A percentile compares a stretch with the other conserved stretches of the same genome.
Evolutionary conservation across 1,284 basidiomycete species (phyloP).

Genomic region (Sphaerobolus stellatus): DNA sequence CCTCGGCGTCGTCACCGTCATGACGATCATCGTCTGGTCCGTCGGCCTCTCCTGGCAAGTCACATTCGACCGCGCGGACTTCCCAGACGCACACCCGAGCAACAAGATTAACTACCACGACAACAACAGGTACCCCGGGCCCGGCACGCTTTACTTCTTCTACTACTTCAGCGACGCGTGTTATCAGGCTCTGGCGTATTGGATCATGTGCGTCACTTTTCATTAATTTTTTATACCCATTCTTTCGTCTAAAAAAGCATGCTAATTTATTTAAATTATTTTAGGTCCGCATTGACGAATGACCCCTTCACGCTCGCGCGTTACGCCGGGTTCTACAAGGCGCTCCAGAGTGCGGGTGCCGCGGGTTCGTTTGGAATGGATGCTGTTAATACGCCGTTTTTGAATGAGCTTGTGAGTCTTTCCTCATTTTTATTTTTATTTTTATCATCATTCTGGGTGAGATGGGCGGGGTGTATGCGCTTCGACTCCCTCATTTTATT

Average conservation of each 20-base stretch:
- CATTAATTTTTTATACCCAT: background rate
- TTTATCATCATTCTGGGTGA: too few species aligned
- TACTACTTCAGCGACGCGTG: conserved; percentile 41
- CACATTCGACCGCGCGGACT: conserved; percentile 28
- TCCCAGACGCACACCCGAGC: conserved; percentile 16
- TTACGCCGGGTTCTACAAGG: conserved; percentile 32
- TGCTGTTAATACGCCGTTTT: conserved; percentile 39
- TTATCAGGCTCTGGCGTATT: conserved; percentile 33
- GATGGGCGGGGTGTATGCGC: too few species aligned
- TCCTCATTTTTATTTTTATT: background rate
- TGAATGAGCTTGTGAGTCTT: conserved; percentile 35
- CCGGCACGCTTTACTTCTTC: conserved; percentile 41
- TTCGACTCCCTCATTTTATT: too few species aligned
- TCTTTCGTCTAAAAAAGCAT: too few species aligned
- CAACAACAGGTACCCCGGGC: conserved; percentile 27
- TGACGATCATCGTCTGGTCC: conserved; percentile 29
- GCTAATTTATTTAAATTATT: background rate
- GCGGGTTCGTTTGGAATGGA: conserved; percentile 50
- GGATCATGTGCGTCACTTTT: conserved; percentile 21
- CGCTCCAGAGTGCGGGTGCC: conserved; percentile 39
- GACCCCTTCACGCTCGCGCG: conserved; percentile 22
- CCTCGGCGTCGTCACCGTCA: conserved; percentile 34
- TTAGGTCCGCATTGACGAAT: conserved; percentile 15
- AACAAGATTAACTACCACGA: conserved; percentile 36
- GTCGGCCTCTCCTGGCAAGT: conserved; percentile 37